Percentiles rank a stretch among this genome's conserved stretches.
Conservation (phyloP, 2,329 filamentous ascomycete genomes). For the Colletotrichum gigasporum region DNA sequence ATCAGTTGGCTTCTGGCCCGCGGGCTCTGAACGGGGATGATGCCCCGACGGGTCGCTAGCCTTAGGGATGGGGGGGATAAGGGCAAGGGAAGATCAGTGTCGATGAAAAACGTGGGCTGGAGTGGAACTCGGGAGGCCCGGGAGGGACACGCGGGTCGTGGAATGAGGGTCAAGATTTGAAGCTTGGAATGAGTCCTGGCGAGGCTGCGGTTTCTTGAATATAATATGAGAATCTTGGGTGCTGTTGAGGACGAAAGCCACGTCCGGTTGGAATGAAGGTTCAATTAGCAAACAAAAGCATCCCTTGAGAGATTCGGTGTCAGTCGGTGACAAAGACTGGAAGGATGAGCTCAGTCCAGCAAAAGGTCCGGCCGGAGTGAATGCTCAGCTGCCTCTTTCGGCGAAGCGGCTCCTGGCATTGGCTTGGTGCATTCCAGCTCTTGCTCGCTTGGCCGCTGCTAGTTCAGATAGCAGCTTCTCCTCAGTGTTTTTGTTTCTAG, state of each 20-base stretch:
- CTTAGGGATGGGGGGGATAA: slow-evolving; percentile 5
- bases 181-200: too few relatives aligned
- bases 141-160: neutral
- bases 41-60: slow-evolving; percentile 8
- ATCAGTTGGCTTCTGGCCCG: neutral
- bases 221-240: neutral
- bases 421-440: neutral
- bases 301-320: neutral
- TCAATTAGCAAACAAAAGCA: neutral
- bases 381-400: slow-evolving; percentile 27
- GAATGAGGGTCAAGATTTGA: neutral
- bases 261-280: neutral
- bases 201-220: too few relatives aligned
- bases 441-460: neutral
- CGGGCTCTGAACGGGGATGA: neutral
- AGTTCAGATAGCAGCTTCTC: neutral
- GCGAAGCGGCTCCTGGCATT: slow-evolving; percentile 18
- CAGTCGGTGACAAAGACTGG: neutral
- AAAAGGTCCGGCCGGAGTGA: slow-evolving; percentile 1
- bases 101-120: neutral
- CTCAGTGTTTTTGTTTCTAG: too few relatives aligned
- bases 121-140: neutral
- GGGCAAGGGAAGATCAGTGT: neutral
- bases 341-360: slow-evolving; percentile 8
- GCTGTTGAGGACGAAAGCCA: fast-evolving